Evolutionary conservation across 2,329 filamentous ascomycete genomes (phyloP), one percentile per base, ranked within the genome.

Genomic region (Emmonsiellopsis sp.): DNA sequence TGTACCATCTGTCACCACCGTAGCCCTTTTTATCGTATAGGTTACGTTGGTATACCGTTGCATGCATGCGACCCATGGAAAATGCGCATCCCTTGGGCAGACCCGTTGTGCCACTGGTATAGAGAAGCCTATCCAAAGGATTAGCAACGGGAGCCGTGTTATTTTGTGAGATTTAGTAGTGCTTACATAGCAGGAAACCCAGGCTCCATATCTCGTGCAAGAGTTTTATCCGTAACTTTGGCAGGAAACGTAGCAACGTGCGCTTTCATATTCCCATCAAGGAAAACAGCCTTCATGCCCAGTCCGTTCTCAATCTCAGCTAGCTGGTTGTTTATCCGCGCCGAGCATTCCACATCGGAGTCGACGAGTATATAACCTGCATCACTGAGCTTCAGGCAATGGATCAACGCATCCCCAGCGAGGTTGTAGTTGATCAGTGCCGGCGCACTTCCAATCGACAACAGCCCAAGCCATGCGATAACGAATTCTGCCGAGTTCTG

Each of bases 51-150:
- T 61, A 60, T 2, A 70, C 67, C 7, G 74, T 58, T 0, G 59
- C 62, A 47, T 73, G 72, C 5, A 77, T 63, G 44, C 77, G 74
- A 2, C 72, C 67, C 7, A 78, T 75, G 14, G 80, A 80, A 59
- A 87, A 82, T 0, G 77, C 66, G 59, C 83, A 85, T 1, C 82
- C 86, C 66, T 91, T 91, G 9, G 87, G 86, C 58, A 87, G 68
- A 2, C 87, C 87, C 0, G 87, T 90, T 0, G 87, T 90, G 37
- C 86, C 86, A 57, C 83, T 84, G 0, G 87, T 91, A 65, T 88
- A 90, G 60, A 90, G 82, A 27, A 90, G 66, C 46, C 21, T 27
- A 5, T 27, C 21, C 21, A 5, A 27, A 27, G 1, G 3, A 5
- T 27, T 27, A 27, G 21, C 5, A 5, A 27, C 21, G 3, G 21